Evolutionary conservation across 2,329 filamentous ascomycete species (phyloP).

Genomic region (Trichoderma semiorbis): DNA sequence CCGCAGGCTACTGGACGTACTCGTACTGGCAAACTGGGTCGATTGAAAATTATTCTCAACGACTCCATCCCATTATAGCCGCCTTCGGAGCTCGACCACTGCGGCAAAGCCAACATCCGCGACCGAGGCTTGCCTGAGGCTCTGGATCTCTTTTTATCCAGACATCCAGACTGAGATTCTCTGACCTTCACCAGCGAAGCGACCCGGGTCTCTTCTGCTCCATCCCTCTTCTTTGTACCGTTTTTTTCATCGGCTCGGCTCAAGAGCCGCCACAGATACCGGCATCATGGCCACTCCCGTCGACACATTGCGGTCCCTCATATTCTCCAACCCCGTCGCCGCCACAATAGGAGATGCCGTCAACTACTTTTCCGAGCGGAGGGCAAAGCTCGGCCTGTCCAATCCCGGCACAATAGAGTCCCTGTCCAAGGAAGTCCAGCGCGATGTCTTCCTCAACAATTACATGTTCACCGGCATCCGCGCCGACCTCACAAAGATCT

Average conservation of each 20-base stretch:
- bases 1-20: constrained; percentile 5
- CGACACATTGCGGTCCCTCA: constrained; percentile 56
- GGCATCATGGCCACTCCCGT: constrained; percentile 49
- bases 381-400: constrained; percentile 80
- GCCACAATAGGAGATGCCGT: constrained; percentile 72
- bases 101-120: constrained; percentile 11
- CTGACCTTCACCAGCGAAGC: not conserved
- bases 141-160: not conserved
- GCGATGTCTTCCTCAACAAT: constrained; percentile 94
- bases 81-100: constrained; percentile 21
- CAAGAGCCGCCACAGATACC: constrained; percentile 23
- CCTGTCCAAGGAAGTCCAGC: constrained; percentile 86
- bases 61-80: constrained; percentile 20
- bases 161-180: not conserved
- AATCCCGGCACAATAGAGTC: constrained; percentile 93
- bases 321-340: constrained; percentile 71
- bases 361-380: constrained; percentile 76
- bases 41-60: constrained; percentile 27
- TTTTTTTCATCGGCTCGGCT: not conserved
- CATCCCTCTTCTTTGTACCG: not conserved
- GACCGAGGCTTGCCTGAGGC: constrained; percentile 13
- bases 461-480: constrained; percentile 95
- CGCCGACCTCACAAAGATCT: constrained; percentile 94
- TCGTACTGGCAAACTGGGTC: constrained; percentile 11
- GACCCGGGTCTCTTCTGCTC: not conserved